phyloP scores from a whole-genome alignment of 2,329 filamentous ascomycete genomes.

The Trichophyton mentagrophytes region DNA sequence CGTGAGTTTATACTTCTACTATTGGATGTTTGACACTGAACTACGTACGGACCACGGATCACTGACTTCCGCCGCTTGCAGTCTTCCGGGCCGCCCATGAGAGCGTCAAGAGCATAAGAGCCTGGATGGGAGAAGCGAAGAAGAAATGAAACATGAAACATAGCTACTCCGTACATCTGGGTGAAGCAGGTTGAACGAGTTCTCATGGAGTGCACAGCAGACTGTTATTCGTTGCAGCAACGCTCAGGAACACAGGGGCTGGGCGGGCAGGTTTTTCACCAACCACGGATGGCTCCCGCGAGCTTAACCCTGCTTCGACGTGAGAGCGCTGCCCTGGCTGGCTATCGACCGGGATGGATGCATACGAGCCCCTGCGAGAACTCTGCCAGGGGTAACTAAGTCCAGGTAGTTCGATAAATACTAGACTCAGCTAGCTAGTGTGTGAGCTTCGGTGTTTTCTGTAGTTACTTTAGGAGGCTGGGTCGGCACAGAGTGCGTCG shows the following conservation, averaged over 20 bases:
- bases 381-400: neutral
- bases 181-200: too few relatives aligned
- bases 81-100: slow-evolving; percentile 65
- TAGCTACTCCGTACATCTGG: too few relatives aligned
- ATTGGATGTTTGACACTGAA: slow-evolving; percentile 4
- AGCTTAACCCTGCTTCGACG: neutral
- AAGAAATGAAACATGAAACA: slow-evolving; percentile 20
- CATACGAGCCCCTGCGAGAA: too few relatives aligned
- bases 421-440: too few relatives aligned
- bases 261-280: neutral
- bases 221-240: neutral
- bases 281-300: neutral
- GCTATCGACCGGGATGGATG: neutral
- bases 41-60: neutral
- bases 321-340: neutral
- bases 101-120: slow-evolving; percentile 54
- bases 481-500: too few relatives aligned
- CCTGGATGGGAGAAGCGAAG: slow-evolving; percentile 55
- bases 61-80: slow-evolving; percentile 12
- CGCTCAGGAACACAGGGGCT: neutral
- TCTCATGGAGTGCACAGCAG: neutral
- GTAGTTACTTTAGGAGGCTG: too few relatives aligned
- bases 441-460: too few relatives aligned
- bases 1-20: slow-evolving; percentile 29
- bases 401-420: too few relatives aligned